Evolutionary conservation across 106 monocot genomes (phyloP), one percentile per base, ranked within the genome.

Genomic region (Phalaenopsis aphrodite): DNA sequence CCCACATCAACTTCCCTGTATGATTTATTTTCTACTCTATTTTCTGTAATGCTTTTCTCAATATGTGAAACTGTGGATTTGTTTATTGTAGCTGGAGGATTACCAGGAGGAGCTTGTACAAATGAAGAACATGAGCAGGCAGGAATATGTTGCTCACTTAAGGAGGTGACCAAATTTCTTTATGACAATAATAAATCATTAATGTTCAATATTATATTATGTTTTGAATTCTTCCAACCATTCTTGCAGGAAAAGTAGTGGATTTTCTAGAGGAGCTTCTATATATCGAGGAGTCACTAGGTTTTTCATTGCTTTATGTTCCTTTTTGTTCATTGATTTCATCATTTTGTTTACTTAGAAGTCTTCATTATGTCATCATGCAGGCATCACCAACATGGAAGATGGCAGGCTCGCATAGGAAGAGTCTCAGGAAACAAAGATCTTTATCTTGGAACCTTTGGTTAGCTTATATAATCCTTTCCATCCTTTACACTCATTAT

Each of bases 351-450:
- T 61, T 21, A 61, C n/a, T n/a, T 7, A 74, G 5, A 61, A 37
- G 61, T 21, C 4, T 18, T 61, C 61, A 5, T 21, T n/a, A 61
- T 61, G 4, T 4, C 69, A 9, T 69, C 38, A 21, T 37, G 12
- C 67, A 83, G 83, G 78, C 83, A 83, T 83, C 83, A 83, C 46
- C 83, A 83, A 19, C 83, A 83, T 78, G 83, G 83, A 56, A 78
- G 99, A 83, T 99, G 99, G 99, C 99, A 99, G 86, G 99, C 99
- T 21, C 79, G 95, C 43, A 95, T 99, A 8, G 95, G 99, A 14
- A 88, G 99, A 78, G 95, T 99, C 61, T 93, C 99, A 19, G 99
- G 99, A 64, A 99, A 99, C 87, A 99, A 99, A 77, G 99, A 99
- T 79, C 99, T 99, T 76, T 99, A 99, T 82, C 94, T 78, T 16